Conservation (phyloP, 768 basidiomycete species). For the Candolleomyces efflorescens region DNA sequence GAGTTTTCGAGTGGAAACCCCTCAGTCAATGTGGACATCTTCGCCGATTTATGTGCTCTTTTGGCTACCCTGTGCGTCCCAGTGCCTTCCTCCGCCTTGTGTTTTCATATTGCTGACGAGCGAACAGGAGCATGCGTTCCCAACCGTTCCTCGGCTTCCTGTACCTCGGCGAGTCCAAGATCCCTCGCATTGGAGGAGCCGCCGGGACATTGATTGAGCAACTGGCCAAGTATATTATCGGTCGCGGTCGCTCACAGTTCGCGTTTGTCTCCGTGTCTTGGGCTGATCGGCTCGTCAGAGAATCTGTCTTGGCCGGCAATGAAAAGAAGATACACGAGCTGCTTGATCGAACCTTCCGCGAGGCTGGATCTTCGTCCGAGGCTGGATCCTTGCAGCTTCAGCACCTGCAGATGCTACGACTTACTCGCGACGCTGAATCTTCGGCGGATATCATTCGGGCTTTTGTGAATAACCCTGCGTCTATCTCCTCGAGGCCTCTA, state of each 20-base stretch:
- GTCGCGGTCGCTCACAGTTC: not conserved
- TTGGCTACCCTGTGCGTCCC: not conserved
- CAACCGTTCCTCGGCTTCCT: not conserved
- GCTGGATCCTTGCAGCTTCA: too few relatives aligned
- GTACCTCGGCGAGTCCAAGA: not conserved
- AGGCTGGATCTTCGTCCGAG: not conserved
- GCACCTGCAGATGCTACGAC: too few relatives aligned
- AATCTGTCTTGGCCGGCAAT: not conserved
- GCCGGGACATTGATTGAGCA: not conserved
- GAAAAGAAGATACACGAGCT: not conserved
- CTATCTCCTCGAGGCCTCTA: not conserved
- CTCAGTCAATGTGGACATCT: not conserved
- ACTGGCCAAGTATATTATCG: not conserved
- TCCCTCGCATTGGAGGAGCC: not conserved
- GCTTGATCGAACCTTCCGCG: not conserved
- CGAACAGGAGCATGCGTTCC: not conserved
- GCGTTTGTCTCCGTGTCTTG: not conserved
- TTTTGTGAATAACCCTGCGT: not conserved
- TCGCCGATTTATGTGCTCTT: not conserved
- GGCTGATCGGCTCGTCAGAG: not conserved
- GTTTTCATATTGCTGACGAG: not conserved
- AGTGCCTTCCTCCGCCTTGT: not conserved
- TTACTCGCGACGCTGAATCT: too few relatives aligned
- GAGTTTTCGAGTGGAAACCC: not conserved
- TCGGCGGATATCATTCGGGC: not conserved